phyloP scores from a whole-genome alignment of 768 basidiomycete species.

The Podaxis pistillaris region DNA sequence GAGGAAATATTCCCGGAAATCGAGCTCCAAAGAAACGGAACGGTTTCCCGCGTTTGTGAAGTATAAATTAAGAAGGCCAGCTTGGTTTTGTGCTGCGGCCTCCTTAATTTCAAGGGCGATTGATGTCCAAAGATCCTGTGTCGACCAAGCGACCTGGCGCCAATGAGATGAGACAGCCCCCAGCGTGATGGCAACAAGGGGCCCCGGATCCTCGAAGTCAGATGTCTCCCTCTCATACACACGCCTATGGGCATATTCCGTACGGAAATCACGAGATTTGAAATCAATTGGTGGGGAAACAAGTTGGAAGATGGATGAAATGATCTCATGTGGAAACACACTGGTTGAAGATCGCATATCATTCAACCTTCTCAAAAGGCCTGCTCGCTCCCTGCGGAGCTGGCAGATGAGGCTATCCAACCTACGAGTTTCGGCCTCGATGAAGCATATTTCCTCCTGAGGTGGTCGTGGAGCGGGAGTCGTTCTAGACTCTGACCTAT shows the following conservation, averaged over 20 bases:
- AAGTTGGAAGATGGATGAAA: conserved; percentile 6
- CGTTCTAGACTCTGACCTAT: not conserved
- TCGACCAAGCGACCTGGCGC: conserved; percentile 8
- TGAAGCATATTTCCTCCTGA: not conserved
- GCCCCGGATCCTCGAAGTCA: conserved; percentile 1
- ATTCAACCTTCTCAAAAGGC: not conserved
- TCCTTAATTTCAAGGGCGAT: not conserved
- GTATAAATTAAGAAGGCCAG: not conserved
- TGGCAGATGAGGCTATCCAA: conserved; percentile 2
- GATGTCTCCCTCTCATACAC: not conserved
- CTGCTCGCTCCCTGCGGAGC: conserved; percentile 1
- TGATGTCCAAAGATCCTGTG: conserved; percentile 7
- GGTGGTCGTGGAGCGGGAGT: too few relatives aligned
- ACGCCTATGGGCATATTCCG: not conserved
- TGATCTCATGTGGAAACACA: conserved; percentile 1
- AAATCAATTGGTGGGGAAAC: conserved; percentile 1
- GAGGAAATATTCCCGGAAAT: not conserved
- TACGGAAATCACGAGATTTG: not conserved
- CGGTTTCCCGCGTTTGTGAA: not conserved
- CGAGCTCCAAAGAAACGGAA: not conserved
- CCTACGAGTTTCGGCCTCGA: not conserved
- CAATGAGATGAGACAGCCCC: conserved; percentile 1
- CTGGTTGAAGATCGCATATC: not conserved
- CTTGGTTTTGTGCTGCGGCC: not conserved
- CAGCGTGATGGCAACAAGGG: not conserved